Evolutionary conservation across 2,329 filamentous ascomycete species (phyloP).

Genomic region (Bisporella sp.): DNA sequence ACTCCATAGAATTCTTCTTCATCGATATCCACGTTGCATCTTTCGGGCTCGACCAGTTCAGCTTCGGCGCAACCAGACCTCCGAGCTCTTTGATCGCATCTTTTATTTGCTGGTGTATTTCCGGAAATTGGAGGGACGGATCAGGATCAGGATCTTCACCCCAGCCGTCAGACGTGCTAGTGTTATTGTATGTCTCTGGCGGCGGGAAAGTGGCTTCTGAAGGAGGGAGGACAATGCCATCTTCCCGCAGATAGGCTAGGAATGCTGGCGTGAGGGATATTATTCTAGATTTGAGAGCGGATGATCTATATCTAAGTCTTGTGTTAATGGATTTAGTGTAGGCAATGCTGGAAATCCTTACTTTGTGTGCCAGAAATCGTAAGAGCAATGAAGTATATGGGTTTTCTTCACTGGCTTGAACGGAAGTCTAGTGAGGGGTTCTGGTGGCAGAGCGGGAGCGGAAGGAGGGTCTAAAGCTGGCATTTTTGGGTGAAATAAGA

Average conservation of each 20-base stretch:
- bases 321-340: not conserved
- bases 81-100: constrained; percentile 73
- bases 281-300: constrained; percentile 80
- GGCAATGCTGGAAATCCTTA: constrained; percentile 29
- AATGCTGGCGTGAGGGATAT: constrained; percentile 72
- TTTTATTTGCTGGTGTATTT: constrained; percentile 71
- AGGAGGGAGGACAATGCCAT: constrained; percentile 83
- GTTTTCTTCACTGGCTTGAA: constrained; percentile 81
- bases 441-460: constrained; percentile 8
- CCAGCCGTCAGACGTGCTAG: constrained; percentile 48
- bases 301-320: constrained; percentile 54
- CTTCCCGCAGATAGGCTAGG: constrained; percentile 79
- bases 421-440: constrained; percentile 38
- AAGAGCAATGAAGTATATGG: constrained; percentile 92
- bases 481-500: constrained; percentile 14
- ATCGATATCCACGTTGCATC: constrained; percentile 89
- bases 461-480: constrained; percentile 16
- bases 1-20: constrained; percentile 85
- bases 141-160: constrained; percentile 35
- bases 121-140: constrained; percentile 42
- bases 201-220: constrained; percentile 34
- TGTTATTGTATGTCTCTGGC: constrained; percentile 18
- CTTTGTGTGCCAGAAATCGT: constrained; percentile 83
- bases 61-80: constrained; percentile 81
- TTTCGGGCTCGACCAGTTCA: constrained; percentile 97